A percentile compares a stretch with the other conserved stretches of the same genome.
Conservation (phyloP, 73 alveolate species). For the Paramecium bursaria region DNA sequence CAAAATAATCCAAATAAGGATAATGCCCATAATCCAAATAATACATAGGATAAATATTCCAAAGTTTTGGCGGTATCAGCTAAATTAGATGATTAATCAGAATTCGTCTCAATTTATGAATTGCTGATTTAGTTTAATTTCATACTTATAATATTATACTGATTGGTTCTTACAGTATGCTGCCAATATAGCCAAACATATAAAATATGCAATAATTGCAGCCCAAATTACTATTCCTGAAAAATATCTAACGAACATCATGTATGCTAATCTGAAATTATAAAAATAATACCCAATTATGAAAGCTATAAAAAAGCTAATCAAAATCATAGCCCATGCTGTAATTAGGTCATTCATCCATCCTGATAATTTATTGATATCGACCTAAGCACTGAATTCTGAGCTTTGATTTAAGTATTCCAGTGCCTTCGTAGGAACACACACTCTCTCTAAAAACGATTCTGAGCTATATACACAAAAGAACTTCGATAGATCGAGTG, state of each 20-base stretch:
- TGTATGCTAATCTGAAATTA: constrained; percentile 27
- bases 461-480: constrained; percentile 14
- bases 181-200: constrained; percentile 44
- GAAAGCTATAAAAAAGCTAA: constrained; percentile 29
- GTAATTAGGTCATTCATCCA: constrained; percentile 22
- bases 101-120: constrained; percentile 30
- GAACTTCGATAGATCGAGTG: constrained; percentile 8
- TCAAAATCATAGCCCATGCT: not conserved
- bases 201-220: constrained; percentile 45
- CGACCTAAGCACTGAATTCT: constrained; percentile 16
- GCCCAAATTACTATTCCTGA: constrained; percentile 62
- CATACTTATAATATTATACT: not conserved
- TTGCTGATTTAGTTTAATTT: not conserved
- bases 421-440: constrained; percentile 24
- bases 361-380: constrained; percentile 11
- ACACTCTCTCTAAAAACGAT: constrained; percentile 20
- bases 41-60: not conserved
- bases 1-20: constrained; percentile 76
- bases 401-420: not conserved
- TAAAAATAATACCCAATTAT: constrained; percentile 11
- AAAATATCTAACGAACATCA: constrained; percentile 58
- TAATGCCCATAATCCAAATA: constrained; percentile 39
- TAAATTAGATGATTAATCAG: constrained; percentile 8
- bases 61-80: constrained; percentile 36
- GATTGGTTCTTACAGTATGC: constrained; percentile 22